A percentile compares a stretch with the other conserved stretches of the same genome.
Conservation (phyloP, 495 filamentous ascomycete genomes). For the Parathielavia hyrcaniae region DNA sequence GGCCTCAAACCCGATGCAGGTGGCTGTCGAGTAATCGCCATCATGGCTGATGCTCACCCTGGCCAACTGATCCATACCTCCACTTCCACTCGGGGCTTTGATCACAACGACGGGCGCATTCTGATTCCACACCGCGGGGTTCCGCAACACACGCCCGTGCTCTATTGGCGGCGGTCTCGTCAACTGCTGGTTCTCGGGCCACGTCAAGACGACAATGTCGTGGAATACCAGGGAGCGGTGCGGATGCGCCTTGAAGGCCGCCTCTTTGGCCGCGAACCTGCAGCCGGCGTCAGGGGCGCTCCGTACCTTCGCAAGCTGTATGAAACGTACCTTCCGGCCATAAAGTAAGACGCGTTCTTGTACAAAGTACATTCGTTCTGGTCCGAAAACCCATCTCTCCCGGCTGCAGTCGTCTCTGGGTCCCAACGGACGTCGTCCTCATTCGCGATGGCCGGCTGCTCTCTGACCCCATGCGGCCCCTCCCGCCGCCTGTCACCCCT, state of each 20-base stretch:
- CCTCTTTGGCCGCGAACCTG: constrained; percentile 61
- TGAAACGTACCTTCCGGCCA: constrained; percentile 50
- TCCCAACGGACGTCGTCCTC: background rate
- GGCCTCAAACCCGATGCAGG: constrained; percentile 27
- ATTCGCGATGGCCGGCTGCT: background rate
- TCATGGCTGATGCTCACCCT: constrained; percentile 38
- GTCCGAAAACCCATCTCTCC: background rate
- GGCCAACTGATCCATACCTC: constrained; percentile 18
- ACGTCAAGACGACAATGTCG: constrained; percentile 39
- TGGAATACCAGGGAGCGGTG: constrained; percentile 40
- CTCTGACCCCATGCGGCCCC: too few relatives aligned
- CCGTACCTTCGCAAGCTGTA: too few relatives aligned
- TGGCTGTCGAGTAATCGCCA: constrained; percentile 32
- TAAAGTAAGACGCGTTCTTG: constrained; percentile 25
- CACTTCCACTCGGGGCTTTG: background rate
- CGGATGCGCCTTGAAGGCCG: constrained; percentile 54
- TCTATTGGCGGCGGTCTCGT: background rate
- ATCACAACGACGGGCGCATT: constrained; percentile 29
- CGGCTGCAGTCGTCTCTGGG: background rate
- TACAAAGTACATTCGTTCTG: background rate
- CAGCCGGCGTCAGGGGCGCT: background rate
- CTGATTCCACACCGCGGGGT: background rate
- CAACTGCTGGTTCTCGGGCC: background rate
- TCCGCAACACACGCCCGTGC: background rate
- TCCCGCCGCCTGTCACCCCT: too few relatives aligned